Evolutionary conservation across 2,329 filamentous ascomycete genomes (phyloP).

Genomic region (Alternaria tenuissima): DNA sequence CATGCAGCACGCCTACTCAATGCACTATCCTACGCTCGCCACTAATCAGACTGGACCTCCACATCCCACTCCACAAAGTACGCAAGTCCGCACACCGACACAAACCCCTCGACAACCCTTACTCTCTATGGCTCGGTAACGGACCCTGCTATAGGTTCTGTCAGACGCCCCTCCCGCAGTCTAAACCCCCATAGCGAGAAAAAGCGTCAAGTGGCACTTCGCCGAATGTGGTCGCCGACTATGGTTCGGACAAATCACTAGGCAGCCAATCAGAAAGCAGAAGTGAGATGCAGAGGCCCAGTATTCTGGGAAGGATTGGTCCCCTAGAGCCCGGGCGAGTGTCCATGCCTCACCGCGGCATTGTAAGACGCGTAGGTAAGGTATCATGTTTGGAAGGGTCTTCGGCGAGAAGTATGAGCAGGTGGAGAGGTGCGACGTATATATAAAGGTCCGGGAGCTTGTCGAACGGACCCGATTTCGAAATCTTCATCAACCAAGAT

Average conservation of each 20-base stretch:
- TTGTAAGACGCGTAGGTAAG: background rate
- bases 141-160: conserved; percentile 19
- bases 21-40: background rate
- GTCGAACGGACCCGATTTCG: background rate
- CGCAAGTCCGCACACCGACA: conserved; percentile 7
- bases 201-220: conserved; percentile 11
- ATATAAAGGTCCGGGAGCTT: conserved; percentile 1
- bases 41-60: background rate
- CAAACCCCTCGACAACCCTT: background rate
- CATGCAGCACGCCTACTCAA: background rate
- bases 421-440: conserved; percentile 1
- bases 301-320: background rate
- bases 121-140: conserved; percentile 1
- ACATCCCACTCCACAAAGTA: background rate
- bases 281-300: background rate
- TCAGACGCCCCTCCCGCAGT: conserved; percentile 19
- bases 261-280: conserved; percentile 7
- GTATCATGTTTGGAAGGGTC: background rate
- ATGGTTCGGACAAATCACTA: conserved; percentile 19
- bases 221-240: conserved; percentile 31
- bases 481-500: background rate
- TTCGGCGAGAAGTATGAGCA: background rate
- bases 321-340: background rate
- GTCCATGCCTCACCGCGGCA: background rate
- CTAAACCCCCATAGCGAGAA: conserved; percentile 6